Evolutionary conservation across 352 stramenopile genomes (phyloP).

Genomic region (Phytophthora rubi): DNA sequence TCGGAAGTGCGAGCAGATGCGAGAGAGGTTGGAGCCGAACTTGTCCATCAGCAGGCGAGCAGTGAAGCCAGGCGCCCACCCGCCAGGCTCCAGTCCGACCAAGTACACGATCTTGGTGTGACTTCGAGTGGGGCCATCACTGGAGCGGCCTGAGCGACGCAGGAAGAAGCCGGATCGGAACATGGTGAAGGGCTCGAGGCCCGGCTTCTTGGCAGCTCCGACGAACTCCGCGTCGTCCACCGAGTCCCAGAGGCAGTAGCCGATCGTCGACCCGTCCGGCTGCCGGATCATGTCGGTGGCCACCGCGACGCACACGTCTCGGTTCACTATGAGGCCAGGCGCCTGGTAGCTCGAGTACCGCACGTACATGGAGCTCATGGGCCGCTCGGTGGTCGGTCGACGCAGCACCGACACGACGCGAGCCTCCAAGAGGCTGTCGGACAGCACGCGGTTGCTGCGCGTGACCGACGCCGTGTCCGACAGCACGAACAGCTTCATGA

Average conservation of each 20-base stretch:
- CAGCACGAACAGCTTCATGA: slow-evolving; percentile 61
- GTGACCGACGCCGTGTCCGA: slow-evolving; percentile 44
- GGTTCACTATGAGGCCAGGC: slow-evolving; percentile 46
- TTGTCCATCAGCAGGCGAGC: slow-evolving; percentile 49
- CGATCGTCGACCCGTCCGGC: slow-evolving; percentile 52
- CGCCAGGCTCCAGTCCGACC: slow-evolving; percentile 48
- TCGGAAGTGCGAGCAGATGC: slow-evolving; percentile 56
- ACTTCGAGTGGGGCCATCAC: slow-evolving; percentile 3
- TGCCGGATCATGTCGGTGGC: slow-evolving; percentile 46
- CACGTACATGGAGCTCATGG: slow-evolving; percentile 48
- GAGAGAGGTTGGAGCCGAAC: slow-evolving; percentile 48
- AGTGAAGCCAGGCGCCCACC: slow-evolving; percentile 41
- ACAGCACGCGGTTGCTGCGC: slow-evolving; percentile 53
- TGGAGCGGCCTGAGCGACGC: slow-evolving; percentile 28
- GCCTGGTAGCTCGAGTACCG: slow-evolving; percentile 43
- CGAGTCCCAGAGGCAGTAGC: slow-evolving; percentile 72
- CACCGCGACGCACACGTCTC: slow-evolving; percentile 40
- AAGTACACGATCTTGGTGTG: slow-evolving; percentile 72
- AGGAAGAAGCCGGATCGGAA: slow-evolving; percentile 64
- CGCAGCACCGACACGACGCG: slow-evolving; percentile 49
- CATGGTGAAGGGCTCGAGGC: slow-evolving; percentile 39
- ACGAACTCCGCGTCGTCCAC: slow-evolving; percentile 47
- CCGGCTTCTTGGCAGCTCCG: slow-evolving; percentile 18
- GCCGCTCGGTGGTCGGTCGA: slow-evolving; percentile 38
- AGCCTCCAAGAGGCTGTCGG: slow-evolving; percentile 55